These are phyloP conservation scores for Catunica adiposa DNA, from an alignment of 2,329 filamentous ascomycete species.

Conservation along the genomic window DNA sequence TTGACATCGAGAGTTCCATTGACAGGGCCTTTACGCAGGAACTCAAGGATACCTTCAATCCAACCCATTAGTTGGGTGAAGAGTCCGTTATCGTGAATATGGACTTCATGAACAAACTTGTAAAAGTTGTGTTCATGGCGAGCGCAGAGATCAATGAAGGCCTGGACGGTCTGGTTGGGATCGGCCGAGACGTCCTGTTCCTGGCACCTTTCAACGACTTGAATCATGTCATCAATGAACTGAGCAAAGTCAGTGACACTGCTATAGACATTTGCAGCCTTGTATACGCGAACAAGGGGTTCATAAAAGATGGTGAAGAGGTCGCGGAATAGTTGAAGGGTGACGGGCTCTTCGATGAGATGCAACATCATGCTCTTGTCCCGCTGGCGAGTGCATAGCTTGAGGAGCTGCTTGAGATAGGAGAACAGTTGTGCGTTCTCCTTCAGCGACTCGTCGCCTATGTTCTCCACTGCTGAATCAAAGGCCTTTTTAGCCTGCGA, in stretches of 20 bases:
- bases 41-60: slow-evolving; percentile 90
- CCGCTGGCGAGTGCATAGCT: slow-evolving; percentile 74
- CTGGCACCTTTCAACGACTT: slow-evolving; percentile 49
- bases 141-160: slow-evolving; percentile 91
- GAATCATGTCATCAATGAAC: slow-evolving; percentile 86
- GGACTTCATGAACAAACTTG: slow-evolving; percentile 97
- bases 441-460: slow-evolving; percentile 67
- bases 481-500: slow-evolving; percentile 95
- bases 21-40: slow-evolving; percentile 69
- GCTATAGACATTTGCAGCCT: slow-evolving; percentile 94
- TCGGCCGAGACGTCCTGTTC: slow-evolving; percentile 78
- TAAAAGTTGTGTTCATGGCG: slow-evolving; percentile 95
- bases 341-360: slow-evolving; percentile 93
- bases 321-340: slow-evolving; percentile 85
- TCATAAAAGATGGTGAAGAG: slow-evolving; percentile 99
- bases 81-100: slow-evolving; percentile 88
- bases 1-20: slow-evolving; percentile 90
- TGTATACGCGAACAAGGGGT: slow-evolving; percentile 90
- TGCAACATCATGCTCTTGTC: slow-evolving; percentile 97
- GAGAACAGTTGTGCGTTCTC: slow-evolving; percentile 86
- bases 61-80: slow-evolving; percentile 94
- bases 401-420: slow-evolving; percentile 84
- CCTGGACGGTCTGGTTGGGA: slow-evolving; percentile 94
- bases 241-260: slow-evolving; percentile 90
- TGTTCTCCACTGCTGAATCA: slow-evolving; percentile 82